Evolutionary conservation across 208 protist species (phyloP), one percentile per base, ranked within the genome.

Genomic region (Crithidia bombi): DNA sequence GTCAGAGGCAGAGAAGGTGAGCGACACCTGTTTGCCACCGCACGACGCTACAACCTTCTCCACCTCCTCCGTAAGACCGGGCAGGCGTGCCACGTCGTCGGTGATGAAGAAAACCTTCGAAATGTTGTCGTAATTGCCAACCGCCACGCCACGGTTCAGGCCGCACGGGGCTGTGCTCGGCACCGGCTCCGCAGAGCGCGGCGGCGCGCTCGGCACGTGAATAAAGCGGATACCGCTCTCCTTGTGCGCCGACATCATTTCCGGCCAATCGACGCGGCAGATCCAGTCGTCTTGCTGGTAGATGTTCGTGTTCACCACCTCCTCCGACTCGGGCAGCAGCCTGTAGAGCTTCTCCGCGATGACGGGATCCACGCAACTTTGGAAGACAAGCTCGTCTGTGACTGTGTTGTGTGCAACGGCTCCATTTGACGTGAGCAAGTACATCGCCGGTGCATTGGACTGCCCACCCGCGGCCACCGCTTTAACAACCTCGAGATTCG

Each of bases 201-300:
- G 49, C 7, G 58, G 66, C 11, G 75, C 47, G 6, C 72, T 26
- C 0, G 63, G 65, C 21, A 66, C 61, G 28, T 68, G 73, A 17
- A 26, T 28, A 30, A 69, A 89, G 51, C 33, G 57, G 32, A 87
- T 58, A 0, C 80, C 75, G 43, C 78, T 88, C 43, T 79, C 62
- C 57, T 73, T 51, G 65, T 81, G 77, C n/a, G 51, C 61, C 23
- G 5, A 23, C 35, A 85, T 52, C 81, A 87, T 80, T 56, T 67
- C 44, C 19, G 79, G 79, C 74, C 73, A 78, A 50, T 82, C 67
- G 39, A 74, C 36, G 55, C 84, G 77, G 41, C 82, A 85, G 25
- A 86, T 63, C 87, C 87, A 92, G 62, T 82, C 78, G 10, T 90
- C 82, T 30, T 82, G 39, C 51, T 85, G 81, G 44, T 85, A 90